A percentile compares a stretch with the other conserved stretches of the same genome.
These are phyloP conservation scores for Aspergillus asperescens DNA, from an alignment of 495 filamentous ascomycete genomes.

Conservation along the genomic window DNA sequence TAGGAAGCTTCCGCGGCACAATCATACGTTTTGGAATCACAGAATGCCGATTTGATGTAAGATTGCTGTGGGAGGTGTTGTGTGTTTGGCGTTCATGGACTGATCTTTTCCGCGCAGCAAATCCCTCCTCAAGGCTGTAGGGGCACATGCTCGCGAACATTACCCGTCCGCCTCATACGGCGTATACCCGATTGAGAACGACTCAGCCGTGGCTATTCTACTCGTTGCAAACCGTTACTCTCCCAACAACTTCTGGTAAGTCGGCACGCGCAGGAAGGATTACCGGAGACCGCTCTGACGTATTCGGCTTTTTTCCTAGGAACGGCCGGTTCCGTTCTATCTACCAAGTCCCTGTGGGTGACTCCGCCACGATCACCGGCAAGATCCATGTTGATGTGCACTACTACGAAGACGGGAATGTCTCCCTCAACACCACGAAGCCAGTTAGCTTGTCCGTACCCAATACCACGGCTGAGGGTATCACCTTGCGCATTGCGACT, in stretches of 20 bases:
- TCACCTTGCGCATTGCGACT: slow-evolving; percentile 68
- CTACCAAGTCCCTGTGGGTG: slow-evolving; percentile 63
- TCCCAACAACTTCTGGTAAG: slow-evolving; percentile 92
- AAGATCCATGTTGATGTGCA: slow-evolving; percentile 65
- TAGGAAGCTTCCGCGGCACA: slow-evolving; percentile 81
- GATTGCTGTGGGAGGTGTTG: slow-evolving; percentile 2
- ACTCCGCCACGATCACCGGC: slow-evolving; percentile 41
- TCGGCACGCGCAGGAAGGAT: neutral
- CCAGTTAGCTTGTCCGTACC: slow-evolving; percentile 55
- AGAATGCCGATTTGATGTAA: slow-evolving; percentile 75
- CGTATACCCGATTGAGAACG: slow-evolving; percentile 69
- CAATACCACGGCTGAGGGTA: slow-evolving; percentile 57
- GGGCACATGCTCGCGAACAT: slow-evolving; percentile 79
- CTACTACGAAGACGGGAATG: slow-evolving; percentile 99
- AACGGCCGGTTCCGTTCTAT: slow-evolving; percentile 93
- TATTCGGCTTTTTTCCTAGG: slow-evolving; percentile 38
- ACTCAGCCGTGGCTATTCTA: slow-evolving; percentile 70
- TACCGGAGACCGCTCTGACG: neutral
- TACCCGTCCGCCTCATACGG: slow-evolving; percentile 76
- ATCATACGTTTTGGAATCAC: slow-evolving; percentile 73
- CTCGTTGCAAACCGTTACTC: slow-evolving; percentile 95
- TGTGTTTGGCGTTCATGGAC: neutral
- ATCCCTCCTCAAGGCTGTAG: slow-evolving; percentile 73
- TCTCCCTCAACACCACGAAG: slow-evolving; percentile 82
- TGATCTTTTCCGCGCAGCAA: slow-evolving; percentile 30